Evolutionary conservation across 2,329 filamentous ascomycete species (phyloP).

Genomic region (Pseudophaeomoniella oleicola): DNA sequence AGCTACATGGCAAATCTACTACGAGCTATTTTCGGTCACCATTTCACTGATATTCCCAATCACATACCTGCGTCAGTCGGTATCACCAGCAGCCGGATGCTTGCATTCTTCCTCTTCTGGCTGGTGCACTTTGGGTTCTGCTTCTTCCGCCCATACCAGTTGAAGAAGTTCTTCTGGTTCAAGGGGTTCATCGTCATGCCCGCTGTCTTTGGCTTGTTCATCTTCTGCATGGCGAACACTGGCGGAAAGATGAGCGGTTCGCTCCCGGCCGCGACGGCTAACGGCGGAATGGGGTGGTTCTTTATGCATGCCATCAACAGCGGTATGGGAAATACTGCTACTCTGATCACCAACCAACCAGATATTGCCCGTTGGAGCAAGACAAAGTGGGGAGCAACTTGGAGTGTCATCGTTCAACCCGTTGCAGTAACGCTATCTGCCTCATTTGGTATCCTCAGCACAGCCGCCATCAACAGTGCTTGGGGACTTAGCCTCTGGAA

Average conservation of each 20-base stretch:
- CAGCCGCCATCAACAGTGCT: conserved; percentile 27
- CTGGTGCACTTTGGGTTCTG: conserved; percentile 26
- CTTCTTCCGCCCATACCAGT: conserved; percentile 28
- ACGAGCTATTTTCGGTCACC: conserved; percentile 18
- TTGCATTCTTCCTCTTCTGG: conserved; percentile 25
- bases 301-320: conserved; percentile 25
- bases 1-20: conserved; percentile 12
- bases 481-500: conserved; percentile 23
- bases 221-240: conserved; percentile 26
- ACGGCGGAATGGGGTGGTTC: conserved; percentile 15
- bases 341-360: conserved; percentile 27
- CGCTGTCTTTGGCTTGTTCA: conserved; percentile 22
- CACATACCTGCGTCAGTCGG: conserved; percentile 16
- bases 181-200: conserved; percentile 25
- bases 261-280: conserved; percentile 8
- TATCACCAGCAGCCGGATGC: conserved; percentile 20
- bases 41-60: conserved; percentile 19
- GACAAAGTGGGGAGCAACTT: conserved; percentile 19
- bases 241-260: conserved; percentile 18
- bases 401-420: conserved; percentile 22
- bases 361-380: conserved; percentile 28
- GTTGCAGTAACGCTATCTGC: conserved; percentile 27
- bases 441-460: conserved; percentile 28
- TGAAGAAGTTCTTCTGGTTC: conserved; percentile 30
- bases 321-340: conserved; percentile 23